Evolutionary conservation across 805 yeast genomes (phyloP).

Genomic region (Soucietia sequanensis): DNA sequence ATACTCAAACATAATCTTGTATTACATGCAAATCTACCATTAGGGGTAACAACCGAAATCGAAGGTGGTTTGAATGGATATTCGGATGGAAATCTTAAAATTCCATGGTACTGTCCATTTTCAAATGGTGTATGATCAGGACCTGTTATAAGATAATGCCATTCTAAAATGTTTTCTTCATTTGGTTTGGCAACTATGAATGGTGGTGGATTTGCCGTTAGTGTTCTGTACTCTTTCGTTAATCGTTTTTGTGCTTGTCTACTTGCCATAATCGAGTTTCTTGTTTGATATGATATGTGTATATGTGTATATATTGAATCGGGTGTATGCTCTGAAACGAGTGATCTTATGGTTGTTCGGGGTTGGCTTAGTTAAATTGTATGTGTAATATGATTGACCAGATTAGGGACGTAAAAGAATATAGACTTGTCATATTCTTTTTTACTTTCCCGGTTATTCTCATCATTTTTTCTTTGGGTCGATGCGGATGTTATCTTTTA

Average conservation of each 20-base stretch:
- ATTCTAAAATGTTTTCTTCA: constrained; percentile 82
- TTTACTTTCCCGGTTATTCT: too few species aligned
- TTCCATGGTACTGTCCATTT: constrained; percentile 87
- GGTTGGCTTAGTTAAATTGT: too few species aligned
- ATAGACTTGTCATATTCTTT: too few species aligned
- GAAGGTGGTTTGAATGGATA: constrained; percentile 93
- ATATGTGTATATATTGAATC: too few species aligned
- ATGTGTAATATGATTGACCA: too few species aligned
- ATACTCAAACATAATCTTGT: constrained; percentile 84
- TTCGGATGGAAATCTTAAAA: constrained; percentile 76
- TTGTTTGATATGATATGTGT: too few species aligned
- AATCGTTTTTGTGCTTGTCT: constrained; percentile 49
- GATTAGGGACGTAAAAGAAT: too few species aligned
- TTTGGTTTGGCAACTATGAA: constrained; percentile 81
- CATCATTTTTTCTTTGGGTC: too few species aligned
- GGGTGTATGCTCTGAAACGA: too few species aligned
- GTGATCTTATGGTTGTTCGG: too few species aligned
- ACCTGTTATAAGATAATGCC: constrained; percentile 92
- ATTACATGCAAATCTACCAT: constrained; percentile 80
- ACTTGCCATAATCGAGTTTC: constrained; percentile 42
- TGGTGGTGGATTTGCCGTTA: constrained; percentile 81
- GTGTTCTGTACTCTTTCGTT: constrained; percentile 76
- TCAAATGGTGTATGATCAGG: constrained; percentile 88
- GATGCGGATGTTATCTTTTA: too few species aligned
- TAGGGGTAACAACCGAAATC: constrained; percentile 85